A percentile compares a stretch with the other conserved stretches of the same genome.
Conservation (phyloP, 768 basidiomycete genomes). For the Flagelloscypha sp. region DNA sequence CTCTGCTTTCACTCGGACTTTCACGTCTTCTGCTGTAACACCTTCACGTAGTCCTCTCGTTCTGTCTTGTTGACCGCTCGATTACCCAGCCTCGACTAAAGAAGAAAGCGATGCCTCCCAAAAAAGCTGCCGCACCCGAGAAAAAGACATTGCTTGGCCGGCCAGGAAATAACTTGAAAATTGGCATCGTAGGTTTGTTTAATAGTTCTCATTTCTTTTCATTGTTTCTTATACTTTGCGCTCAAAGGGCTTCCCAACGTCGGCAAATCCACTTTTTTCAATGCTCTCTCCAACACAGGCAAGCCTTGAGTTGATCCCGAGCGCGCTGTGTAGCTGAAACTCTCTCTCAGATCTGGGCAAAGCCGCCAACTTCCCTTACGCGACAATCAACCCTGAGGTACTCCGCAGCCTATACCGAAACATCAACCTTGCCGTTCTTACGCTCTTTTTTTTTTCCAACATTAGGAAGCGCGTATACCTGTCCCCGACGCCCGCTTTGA, state of each 20-base stretch:
- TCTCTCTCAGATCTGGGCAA: constrained; percentile 66
- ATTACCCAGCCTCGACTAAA: constrained; percentile 26
- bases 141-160: constrained; percentile 86
- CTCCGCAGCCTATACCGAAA: constrained; percentile 1
- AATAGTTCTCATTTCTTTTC: constrained; percentile 10
- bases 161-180: constrained; percentile 95
- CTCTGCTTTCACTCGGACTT: constrained; percentile 2
- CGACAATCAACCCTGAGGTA: constrained; percentile 82
- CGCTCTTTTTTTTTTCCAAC: constrained; percentile 4
- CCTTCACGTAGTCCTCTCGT: constrained; percentile 12
- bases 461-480: constrained; percentile 80
- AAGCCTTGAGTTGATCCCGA: constrained; percentile 14
- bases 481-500: constrained; percentile 93
- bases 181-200: constrained; percentile 93
- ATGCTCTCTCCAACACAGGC: constrained; percentile 89
- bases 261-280: constrained; percentile 99
- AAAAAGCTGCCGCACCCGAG: constrained; percentile 68
- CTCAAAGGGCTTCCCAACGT: constrained; percentile 83
- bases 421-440: neutral
- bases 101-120: constrained; percentile 83
- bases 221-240: constrained; percentile 15
- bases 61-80: constrained; percentile 17
- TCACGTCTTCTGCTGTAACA: constrained; percentile 1
- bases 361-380: constrained; percentile 97
- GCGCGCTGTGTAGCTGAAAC: constrained; percentile 9